Conservation (phyloP, 2,329 filamentous ascomycete genomes). For the Pseudogymnoascus sp. region DNA sequence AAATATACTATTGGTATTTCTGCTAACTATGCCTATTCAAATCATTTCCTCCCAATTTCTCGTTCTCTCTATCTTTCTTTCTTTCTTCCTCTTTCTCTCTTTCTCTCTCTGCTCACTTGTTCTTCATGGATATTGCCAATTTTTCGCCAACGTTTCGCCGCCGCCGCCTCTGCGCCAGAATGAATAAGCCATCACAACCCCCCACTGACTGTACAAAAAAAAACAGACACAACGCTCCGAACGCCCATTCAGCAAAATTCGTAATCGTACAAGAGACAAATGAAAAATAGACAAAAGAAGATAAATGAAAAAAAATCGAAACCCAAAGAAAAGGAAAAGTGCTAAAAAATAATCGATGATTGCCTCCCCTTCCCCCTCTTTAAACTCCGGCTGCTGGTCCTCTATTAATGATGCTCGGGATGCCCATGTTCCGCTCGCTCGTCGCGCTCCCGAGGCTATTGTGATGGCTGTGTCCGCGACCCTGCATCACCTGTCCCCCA, state of each 20-base stretch:
- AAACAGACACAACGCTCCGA: neutral
- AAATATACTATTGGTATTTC: constrained; percentile 3
- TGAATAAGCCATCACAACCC: neutral
- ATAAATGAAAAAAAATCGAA: neutral
- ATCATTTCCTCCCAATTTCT: neutral
- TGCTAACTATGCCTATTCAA: constrained; percentile 2
- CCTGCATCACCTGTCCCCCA: constrained; percentile 23
- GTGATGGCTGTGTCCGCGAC: constrained; percentile 23
- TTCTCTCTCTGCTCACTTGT: neutral
- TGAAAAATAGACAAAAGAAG: constrained; percentile 1
- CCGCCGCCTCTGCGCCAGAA: neutral
- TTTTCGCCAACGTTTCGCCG: constrained; percentile 4
- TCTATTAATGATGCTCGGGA: constrained; percentile 8
- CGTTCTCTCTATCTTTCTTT: neutral
- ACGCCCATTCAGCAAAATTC: constrained; percentile 1
- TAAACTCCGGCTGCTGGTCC: constrained; percentile 4
- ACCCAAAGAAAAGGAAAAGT: neutral
- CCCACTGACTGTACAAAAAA: neutral
- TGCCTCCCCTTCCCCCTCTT: neutral
- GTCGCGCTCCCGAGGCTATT: constrained; percentile 1
- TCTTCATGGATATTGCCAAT: neutral
- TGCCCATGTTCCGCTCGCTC: constrained; percentile 5
- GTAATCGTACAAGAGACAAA: neutral
- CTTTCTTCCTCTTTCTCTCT: neutral
- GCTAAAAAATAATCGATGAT: neutral